Conservation (phyloP, 768 basidiomycete genomes). For the Artomyces pyxidatus region DNA sequence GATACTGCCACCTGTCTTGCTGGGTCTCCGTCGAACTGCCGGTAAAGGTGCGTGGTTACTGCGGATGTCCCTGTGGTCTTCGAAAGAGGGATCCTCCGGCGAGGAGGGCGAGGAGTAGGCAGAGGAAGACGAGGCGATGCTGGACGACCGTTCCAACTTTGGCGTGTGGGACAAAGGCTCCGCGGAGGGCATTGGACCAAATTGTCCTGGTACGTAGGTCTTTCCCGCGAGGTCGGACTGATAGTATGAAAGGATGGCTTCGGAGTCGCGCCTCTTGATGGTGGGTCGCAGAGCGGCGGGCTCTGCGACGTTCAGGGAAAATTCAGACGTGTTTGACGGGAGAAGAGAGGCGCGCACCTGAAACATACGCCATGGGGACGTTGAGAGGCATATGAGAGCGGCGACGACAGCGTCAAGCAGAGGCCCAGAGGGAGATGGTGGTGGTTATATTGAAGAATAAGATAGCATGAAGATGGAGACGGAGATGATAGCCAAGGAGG, state of each 20-base stretch:
- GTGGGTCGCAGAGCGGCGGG: slow-evolving; percentile 17
- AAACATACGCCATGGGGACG: neutral
- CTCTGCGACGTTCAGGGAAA: neutral
- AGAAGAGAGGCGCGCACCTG: neutral
- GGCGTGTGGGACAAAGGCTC: neutral
- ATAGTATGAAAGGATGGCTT: slow-evolving; percentile 45
- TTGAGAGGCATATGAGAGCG: neutral
- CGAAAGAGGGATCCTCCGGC: neutral
- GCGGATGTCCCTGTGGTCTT: neutral
- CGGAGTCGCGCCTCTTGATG: slow-evolving; percentile 29
- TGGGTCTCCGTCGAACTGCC: slow-evolving; percentile 12
- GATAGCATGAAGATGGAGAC: neutral
- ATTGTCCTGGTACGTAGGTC: slow-evolving; percentile 18
- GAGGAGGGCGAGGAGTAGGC: slow-evolving; percentile 27
- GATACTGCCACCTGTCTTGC: slow-evolving; percentile 13
- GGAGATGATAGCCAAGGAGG: too few relatives aligned
- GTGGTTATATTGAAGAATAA: neutral
- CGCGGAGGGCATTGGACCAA: neutral
- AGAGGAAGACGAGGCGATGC: slow-evolving; percentile 25
- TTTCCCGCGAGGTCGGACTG: slow-evolving; percentile 42
- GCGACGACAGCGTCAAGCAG: too few relatives aligned
- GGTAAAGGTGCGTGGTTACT: too few relatives aligned
- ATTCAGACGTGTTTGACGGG: neutral
- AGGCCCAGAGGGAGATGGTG: neutral
- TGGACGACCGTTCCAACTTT: neutral